Evolutionary conservation across 768 basidiomycete species (phyloP), one percentile per base, ranked within the genome.

Genomic region (Suillus occidentalis): DNA sequence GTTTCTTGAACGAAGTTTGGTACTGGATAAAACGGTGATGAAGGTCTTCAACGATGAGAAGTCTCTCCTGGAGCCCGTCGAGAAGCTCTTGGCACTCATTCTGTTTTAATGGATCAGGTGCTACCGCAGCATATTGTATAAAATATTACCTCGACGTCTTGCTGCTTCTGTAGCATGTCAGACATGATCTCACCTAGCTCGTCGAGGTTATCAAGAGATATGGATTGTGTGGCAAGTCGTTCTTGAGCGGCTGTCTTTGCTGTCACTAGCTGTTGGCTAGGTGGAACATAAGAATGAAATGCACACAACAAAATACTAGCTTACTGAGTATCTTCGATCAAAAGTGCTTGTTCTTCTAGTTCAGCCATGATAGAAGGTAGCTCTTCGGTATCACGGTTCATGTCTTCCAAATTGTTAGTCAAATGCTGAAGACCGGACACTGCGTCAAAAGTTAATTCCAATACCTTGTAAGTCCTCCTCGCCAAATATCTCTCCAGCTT

Each of bases 361-460:
- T 94, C 93, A 3, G 79, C 72, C 77, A 95, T 86, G 60, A 95
- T 92, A 5, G 82, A 79, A 4, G 89, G 89, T 7, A 95, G 79
- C 71, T 93, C 92, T 12, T 89, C 84, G 1, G 90, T 91, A 72
- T 95, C 92, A 47, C 91, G 82, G 68, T 89, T 86, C 88, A 95
- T 93, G 36, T 87, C 93, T 92, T n/a, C 8, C 60, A 57, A 52
- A 56, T 18, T 22, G 4, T 60, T 14, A 60, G 43, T 52, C 18
- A 39, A 28, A 20, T 66, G 55, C 22, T n/a, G 47, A 50, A 47
- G 13, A 22, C 62, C 9, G 39, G 20, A 20, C n/a, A 6, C 9
- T 45, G 14, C 40, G 62, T 0, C n/a, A 9, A 52, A 57, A 59
- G 43, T 14, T 9, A 36, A 67, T 25, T 40, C 22, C 14, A 76